A percentile compares a stretch with the other conserved stretches of the same genome.
Conservation (phyloP, 164 flowering plant genomes). For the Platanus orientalis region DNA sequence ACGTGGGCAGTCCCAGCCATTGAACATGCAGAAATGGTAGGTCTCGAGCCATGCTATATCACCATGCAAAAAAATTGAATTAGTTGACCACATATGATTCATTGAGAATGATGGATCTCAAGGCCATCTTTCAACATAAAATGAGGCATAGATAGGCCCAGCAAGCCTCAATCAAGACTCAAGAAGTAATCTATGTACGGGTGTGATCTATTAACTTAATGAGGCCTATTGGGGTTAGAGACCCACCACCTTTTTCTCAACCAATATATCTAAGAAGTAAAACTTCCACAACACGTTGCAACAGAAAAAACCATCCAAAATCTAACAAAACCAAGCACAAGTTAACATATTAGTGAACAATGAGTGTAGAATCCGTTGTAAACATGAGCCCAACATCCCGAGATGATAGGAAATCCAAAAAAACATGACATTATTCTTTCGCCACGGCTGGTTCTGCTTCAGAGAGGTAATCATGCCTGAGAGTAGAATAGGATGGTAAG, state of each 20-base stretch:
- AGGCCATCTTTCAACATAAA: too few relatives aligned
- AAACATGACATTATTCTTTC: conserved; percentile 37
- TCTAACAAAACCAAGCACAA: background rate
- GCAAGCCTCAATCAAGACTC: too few relatives aligned
- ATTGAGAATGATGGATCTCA: too few relatives aligned
- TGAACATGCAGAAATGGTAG: too few relatives aligned
- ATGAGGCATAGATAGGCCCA: too few relatives aligned
- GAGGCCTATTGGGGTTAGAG: background rate
- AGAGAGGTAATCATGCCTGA: conserved; percentile 48
- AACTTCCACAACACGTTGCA: too few relatives aligned
- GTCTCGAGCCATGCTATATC: too few relatives aligned
- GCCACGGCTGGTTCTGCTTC: conserved; percentile 31
- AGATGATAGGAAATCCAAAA: background rate
- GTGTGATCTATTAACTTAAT: too few relatives aligned
- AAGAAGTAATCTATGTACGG: too few relatives aligned
- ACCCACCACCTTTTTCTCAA: background rate
- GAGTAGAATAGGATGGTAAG: background rate
- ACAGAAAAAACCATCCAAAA: background rate
- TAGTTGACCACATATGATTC: too few relatives aligned
- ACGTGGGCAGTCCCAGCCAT: too few relatives aligned
- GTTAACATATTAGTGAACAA: background rate
- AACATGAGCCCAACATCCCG: background rate
- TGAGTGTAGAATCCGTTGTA: background rate
- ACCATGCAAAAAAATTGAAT: too few relatives aligned
- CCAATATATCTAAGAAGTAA: background rate